These are phyloP conservation scores for Silene noctiflora DNA, from an alignment of 179 eudicot species.

Conservation along the genomic window DNA sequence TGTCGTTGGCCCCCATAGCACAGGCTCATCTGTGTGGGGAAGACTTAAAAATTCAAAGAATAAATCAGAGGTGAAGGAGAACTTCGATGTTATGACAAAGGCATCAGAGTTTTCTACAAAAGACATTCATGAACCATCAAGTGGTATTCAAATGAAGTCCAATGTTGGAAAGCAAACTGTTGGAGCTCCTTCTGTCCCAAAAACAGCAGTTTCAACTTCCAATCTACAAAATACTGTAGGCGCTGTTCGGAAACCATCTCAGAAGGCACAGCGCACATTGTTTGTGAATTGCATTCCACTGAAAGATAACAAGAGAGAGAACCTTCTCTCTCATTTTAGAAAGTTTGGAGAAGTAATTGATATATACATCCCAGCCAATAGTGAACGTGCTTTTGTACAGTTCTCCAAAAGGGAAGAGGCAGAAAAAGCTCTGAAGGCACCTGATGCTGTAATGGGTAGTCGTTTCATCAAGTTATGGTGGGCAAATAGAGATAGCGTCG, in stretches of 20 bases:
- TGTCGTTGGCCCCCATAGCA: constrained; percentile 45
- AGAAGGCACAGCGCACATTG: constrained; percentile 74
- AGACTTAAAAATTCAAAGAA: constrained; percentile 48
- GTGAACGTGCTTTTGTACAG: constrained; percentile 94
- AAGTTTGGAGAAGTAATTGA: constrained; percentile 90
- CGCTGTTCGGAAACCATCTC: constrained; percentile 45
- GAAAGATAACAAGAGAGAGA: constrained; percentile 74
- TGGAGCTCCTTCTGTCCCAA: constrained; percentile 33
- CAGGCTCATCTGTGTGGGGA: constrained; percentile 56
- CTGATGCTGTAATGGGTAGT: constrained; percentile 99
- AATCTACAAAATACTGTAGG: constrained; percentile 44
- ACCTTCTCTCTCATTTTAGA: constrained; percentile 73
- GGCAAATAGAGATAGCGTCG: constrained; percentile 80
- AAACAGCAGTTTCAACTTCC: constrained; percentile 35
- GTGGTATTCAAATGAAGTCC: constrained; percentile 33
- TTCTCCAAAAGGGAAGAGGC: constrained; percentile 92
- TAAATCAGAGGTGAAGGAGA: constrained; percentile 45
- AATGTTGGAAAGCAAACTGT: constrained; percentile 37
- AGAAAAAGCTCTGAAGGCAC: constrained; percentile 81
- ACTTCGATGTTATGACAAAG: constrained; percentile 35
- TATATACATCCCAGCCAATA: constrained; percentile 63
- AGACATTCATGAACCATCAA: constrained; percentile 30
- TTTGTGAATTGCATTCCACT: constrained; percentile 76
- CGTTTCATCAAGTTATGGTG: constrained; percentile 85
- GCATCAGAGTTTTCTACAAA: constrained; percentile 33